These are phyloP conservation scores for Blastocystis hominis DNA, from an alignment of 352 stramenopile genomes.

Conservation along the genomic window DNA sequence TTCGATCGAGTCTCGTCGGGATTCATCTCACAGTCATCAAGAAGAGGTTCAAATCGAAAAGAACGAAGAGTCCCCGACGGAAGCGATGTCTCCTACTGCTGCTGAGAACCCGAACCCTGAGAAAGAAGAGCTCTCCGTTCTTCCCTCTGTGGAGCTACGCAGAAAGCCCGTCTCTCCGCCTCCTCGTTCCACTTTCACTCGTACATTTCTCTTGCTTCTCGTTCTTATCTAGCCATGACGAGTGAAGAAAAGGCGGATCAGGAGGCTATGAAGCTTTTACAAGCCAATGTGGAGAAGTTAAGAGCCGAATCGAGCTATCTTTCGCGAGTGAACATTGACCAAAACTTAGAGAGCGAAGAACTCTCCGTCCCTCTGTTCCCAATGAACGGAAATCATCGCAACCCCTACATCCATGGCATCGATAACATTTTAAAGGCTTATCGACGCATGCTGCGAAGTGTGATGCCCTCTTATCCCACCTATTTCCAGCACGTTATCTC, in stretches of 20 bases:
- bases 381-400: neutral
- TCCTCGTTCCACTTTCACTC: neutral
- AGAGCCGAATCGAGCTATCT: neutral
- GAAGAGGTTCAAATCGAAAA: no score
- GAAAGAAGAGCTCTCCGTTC: no score
- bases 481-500: constrained; percentile 32
- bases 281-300: neutral
- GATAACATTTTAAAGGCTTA: constrained; percentile 9
- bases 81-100: neutral
- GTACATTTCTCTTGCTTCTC: neutral
- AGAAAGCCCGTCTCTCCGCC: neutral
- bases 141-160: neutral
- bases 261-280: neutral
- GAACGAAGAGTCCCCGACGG: no score
- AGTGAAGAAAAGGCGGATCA: neutral
- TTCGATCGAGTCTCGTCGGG: no score
- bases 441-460: neutral
- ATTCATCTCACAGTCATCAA: no score
- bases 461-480: constrained; percentile 19
- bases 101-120: neutral
- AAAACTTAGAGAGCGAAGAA: constrained; percentile 14
- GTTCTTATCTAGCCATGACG: neutral
- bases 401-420: constrained; percentile 23
- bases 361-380: constrained; percentile 14
- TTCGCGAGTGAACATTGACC: neutral